Percentiles rank a stretch among this genome's conserved stretches.
These are phyloP conservation scores for Xylaria curta DNA, from an alignment of 495 filamentous ascomycete species.

Conservation along the genomic window DNA sequence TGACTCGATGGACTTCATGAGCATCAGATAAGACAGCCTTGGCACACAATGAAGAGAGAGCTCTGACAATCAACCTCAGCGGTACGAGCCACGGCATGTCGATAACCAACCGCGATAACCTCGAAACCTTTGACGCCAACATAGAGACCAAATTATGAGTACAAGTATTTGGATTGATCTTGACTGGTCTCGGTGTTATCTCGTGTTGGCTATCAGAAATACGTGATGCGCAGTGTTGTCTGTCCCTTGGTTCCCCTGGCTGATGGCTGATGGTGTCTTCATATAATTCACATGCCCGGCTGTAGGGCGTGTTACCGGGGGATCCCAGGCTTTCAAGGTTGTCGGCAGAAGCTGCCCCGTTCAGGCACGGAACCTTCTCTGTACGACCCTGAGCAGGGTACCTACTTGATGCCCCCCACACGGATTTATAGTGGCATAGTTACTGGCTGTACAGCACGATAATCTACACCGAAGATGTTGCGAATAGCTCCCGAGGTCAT, in stretches of 20 bases:
- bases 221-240: neutral
- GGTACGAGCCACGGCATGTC: neutral
- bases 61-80: neutral
- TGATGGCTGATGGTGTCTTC: constrained; percentile 13
- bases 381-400: constrained; percentile 9
- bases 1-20: neutral
- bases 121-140: neutral
- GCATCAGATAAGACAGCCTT: neutral
- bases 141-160: neutral
- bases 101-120: neutral
- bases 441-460: neutral
- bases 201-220: neutral
- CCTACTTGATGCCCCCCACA: neutral
- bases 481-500: neutral
- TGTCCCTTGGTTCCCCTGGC: neutral
- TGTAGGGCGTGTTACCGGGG: neutral
- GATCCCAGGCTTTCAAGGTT: constrained; percentile 14
- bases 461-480: neutral
- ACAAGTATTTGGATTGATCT: neutral
- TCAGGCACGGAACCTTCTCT: constrained; percentile 21
- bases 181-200: neutral
- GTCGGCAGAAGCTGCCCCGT: constrained; percentile 21
- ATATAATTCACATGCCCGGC: constrained; percentile 12
- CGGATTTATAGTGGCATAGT: neutral
- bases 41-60: neutral